phyloP scores from a whole-genome alignment of 768 basidiomycete species.

The Pleurotus cornucopiae region DNA sequence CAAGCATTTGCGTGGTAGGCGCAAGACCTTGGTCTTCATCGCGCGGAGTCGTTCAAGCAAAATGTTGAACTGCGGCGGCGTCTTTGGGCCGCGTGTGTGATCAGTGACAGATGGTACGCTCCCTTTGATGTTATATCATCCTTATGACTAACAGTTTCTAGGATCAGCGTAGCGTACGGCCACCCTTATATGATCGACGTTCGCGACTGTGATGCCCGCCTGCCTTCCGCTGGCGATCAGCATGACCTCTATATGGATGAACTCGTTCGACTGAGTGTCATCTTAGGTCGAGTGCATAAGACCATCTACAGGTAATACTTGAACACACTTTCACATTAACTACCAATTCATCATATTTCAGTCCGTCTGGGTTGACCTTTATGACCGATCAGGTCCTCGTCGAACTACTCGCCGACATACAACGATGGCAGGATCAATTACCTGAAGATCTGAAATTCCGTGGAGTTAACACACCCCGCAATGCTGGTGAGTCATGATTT shows the following conservation, averaged over 20 bases:
- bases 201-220: constrained; percentile 90
- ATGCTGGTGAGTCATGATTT: constrained; percentile 45
- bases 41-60: constrained; percentile 83
- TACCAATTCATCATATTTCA: constrained; percentile 22
- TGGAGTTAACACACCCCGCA: constrained; percentile 61
- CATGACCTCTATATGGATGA: constrained; percentile 83
- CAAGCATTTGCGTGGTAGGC: constrained; percentile 46
- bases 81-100: constrained; percentile 92
- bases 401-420: constrained; percentile 58
- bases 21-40: constrained; percentile 93
- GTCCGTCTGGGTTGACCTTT: constrained; percentile 83
- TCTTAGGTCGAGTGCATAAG: constrained; percentile 89
- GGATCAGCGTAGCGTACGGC: constrained; percentile 86
- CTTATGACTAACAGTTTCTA: constrained; percentile 21
- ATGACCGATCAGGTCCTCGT: constrained; percentile 80
- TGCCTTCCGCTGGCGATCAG: constrained; percentile 84
- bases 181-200: constrained; percentile 97
- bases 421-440: constrained; percentile 74
- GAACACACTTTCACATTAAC: neutral
- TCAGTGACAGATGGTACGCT: constrained; percentile 86
- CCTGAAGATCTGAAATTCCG: constrained; percentile 76
- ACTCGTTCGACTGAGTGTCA: constrained; percentile 85
- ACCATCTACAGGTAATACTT: constrained; percentile 76
- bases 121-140: neutral
- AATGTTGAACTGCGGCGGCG: constrained; percentile 84